These are phyloP conservation scores for Inga oerstediana DNA, from an alignment of 306 rosid genomes.

Conservation along the genomic window DNA sequence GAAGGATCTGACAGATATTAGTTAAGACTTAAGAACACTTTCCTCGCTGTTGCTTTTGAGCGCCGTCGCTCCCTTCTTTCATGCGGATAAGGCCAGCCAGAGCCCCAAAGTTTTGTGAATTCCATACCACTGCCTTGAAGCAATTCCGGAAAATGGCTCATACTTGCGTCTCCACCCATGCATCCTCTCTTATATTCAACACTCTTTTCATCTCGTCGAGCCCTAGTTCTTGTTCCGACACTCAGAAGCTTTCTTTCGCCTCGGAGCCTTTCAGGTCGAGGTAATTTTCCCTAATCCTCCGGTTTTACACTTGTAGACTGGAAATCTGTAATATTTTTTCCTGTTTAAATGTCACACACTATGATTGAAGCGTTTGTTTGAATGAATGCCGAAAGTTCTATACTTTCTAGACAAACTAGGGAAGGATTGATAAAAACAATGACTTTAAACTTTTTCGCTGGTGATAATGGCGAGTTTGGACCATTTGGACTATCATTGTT, in stretches of 20 bases:
- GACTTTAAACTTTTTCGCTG: background rate
- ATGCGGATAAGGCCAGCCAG: slow-evolving; percentile 35
- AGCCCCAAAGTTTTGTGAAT: background rate
- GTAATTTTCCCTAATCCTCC: slow-evolving; percentile 34
- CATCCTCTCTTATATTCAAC: slow-evolving; percentile 71
- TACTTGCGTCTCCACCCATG: slow-evolving; percentile 59
- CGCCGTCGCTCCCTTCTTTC: slow-evolving; percentile 43
- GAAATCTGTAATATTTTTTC: background rate
- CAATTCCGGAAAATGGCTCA: slow-evolving; percentile 66
- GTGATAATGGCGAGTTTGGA: slow-evolving; percentile 12
- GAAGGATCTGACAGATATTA: background rate
- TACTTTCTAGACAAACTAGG: slow-evolving; percentile 23
- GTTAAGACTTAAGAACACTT: slow-evolving; percentile 10
- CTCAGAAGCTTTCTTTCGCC: slow-evolving; percentile 51
- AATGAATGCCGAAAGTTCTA: slow-evolving; percentile 7
- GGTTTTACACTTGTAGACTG: background rate
- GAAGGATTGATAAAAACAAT: background rate
- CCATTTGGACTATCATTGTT: slow-evolving; percentile 1
- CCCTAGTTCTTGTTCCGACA: slow-evolving; percentile 56
- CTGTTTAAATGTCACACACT: background rate
- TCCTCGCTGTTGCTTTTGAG: background rate
- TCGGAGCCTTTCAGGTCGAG: slow-evolving; percentile 42
- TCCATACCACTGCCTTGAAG: background rate
- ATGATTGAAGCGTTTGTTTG: background rate
- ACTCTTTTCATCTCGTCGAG: slow-evolving; percentile 49